phyloP scores from a whole-genome alignment of 768 basidiomycete genomes.

The Galerina sulciceps region DNA sequence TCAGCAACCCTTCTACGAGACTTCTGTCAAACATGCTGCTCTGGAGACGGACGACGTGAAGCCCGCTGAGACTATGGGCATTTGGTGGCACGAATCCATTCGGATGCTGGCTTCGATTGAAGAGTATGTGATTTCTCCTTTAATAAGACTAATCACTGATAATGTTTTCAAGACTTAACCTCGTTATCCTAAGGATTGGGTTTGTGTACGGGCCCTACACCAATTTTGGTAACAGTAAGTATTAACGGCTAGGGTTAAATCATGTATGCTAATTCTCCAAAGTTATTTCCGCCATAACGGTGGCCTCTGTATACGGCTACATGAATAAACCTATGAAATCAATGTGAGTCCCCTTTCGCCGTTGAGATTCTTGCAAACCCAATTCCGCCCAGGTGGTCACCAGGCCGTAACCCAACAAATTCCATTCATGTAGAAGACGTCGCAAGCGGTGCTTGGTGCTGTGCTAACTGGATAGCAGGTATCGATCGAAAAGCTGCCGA shows the following conservation, averaged over 20 bases:
- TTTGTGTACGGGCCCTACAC: slow-evolving; percentile 84
- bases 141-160: slow-evolving; percentile 12
- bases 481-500: slow-evolving; percentile 70
- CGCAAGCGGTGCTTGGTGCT: slow-evolving; percentile 77
- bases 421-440: slow-evolving; percentile 82
- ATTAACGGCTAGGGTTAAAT: not conserved
- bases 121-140: slow-evolving; percentile 48
- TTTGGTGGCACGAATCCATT: slow-evolving; percentile 90
- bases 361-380: slow-evolving; percentile 8
- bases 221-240: slow-evolving; percentile 69
- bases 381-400: slow-evolving; percentile 64
- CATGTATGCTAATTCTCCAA: slow-evolving; percentile 1
- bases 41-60: slow-evolving; percentile 78
- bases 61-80: slow-evolving; percentile 70
- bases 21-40: slow-evolving; percentile 63
- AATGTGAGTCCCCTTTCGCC: slow-evolving; percentile 50
- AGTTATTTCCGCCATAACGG: slow-evolving; percentile 76
- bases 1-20: slow-evolving; percentile 80
- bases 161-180: slow-evolving; percentile 61
- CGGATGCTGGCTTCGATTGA: slow-evolving; percentile 75
- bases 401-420: slow-evolving; percentile 74
- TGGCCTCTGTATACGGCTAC: slow-evolving; percentile 81
- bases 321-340: slow-evolving; percentile 86
- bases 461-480: slow-evolving; percentile 73
- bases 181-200: slow-evolving; percentile 77